Evolutionary conservation across 768 basidiomycete species (phyloP).

Genomic region (Dictyophora rubrovolvata): DNA sequence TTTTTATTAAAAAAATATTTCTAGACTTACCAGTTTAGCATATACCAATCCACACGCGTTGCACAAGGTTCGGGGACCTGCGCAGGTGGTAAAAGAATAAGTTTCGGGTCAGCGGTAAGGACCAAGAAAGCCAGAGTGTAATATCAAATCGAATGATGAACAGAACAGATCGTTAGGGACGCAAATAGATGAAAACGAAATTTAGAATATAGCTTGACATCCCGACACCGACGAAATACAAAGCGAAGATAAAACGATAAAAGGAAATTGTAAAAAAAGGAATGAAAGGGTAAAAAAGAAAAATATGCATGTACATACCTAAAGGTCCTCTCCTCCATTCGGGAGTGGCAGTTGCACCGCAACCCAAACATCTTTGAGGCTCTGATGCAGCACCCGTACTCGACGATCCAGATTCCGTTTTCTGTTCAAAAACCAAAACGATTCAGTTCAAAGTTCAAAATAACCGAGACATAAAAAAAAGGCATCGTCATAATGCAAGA

Average conservation of each 20-base stretch:
- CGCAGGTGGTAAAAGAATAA: not conserved
- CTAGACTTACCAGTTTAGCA: conserved; percentile 62
- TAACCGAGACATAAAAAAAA: too few species aligned
- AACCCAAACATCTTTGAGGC: conserved; percentile 71
- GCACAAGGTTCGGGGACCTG: conserved; percentile 74
- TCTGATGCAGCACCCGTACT: conserved; percentile 27
- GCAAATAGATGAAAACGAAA: too few species aligned
- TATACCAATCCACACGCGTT: conserved; percentile 84
- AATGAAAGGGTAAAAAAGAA: not conserved
- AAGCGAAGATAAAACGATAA: too few species aligned
- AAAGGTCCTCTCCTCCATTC: conserved; percentile 81
- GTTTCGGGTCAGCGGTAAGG: not conserved
- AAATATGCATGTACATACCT: conserved; percentile 36
- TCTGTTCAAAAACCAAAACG: not conserved
- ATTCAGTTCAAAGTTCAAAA: not conserved
- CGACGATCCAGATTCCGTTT: not conserved
- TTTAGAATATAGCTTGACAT: too few species aligned
- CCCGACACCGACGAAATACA: too few species aligned
- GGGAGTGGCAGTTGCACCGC: conserved; percentile 74
- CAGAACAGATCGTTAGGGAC: too few species aligned
- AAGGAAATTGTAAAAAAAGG: too few species aligned
- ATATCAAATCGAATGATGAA: too few species aligned
- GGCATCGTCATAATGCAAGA: too few species aligned
- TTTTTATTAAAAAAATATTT: not conserved
- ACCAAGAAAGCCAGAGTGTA: too few species aligned